A percentile compares a stretch with the other conserved stretches of the same genome.
Evolutionary conservation across 805 yeast species (phyloP).

Genomic region (Geotrichum ghanense): DNA sequence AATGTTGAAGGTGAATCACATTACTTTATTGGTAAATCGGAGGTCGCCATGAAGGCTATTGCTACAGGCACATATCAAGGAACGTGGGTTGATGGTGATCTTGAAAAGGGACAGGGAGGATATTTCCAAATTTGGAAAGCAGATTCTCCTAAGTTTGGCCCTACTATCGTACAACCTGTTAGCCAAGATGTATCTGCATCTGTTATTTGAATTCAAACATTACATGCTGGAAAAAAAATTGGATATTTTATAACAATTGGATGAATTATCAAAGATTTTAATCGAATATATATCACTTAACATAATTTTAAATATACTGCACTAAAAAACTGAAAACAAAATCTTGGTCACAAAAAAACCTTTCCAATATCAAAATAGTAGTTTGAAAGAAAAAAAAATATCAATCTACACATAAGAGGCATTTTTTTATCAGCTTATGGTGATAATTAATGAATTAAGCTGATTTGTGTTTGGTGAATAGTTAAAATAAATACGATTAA

Average conservation of each 20-base stretch:
- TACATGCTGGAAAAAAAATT: no score
- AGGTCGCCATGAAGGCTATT: background rate
- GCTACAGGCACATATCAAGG: background rate
- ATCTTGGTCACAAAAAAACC: no score
- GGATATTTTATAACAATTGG: no score
- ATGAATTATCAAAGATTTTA: no score
- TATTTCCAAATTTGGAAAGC: background rate
- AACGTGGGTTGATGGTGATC: background rate
- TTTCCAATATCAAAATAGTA: no score
- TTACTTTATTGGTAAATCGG: background rate
- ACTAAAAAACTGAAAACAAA: no score
- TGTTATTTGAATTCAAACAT: background rate
- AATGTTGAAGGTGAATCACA: background rate
- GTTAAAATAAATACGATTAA: background rate
- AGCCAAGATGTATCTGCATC: background rate
- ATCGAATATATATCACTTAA: no score
- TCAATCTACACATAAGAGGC: no score
- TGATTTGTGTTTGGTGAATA: background rate
- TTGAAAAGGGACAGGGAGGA: background rate
- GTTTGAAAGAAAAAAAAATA: no score
- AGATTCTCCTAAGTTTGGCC: background rate
- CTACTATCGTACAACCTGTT: background rate
- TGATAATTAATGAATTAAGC: background rate
- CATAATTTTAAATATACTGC: no score
- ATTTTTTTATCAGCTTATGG: no score